Evolutionary conservation across 257 asterid species (phyloP).

Genomic region (Lantana camara): DNA sequence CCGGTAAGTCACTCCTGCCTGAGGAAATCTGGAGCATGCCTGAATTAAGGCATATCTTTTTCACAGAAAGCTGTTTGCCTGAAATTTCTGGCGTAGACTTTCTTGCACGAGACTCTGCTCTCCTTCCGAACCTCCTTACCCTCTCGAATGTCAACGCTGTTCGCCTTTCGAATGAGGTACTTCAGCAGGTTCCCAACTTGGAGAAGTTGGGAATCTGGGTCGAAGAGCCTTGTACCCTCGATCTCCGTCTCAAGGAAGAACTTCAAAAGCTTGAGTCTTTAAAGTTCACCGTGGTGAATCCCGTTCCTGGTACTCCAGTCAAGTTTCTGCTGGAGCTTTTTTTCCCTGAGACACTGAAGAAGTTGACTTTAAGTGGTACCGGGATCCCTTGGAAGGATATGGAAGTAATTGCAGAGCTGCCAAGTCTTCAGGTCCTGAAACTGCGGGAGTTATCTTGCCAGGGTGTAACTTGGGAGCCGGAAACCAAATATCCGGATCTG

Average conservation of each 20-base stretch:
- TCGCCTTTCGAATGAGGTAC: constrained; percentile 12
- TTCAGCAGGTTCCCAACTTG: constrained; percentile 12
- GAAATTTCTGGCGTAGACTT: background rate
- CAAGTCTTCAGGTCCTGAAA: constrained; percentile 31
- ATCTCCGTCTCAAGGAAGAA: background rate
- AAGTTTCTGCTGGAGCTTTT: background rate
- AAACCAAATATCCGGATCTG: constrained; percentile 15
- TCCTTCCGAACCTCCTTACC: constrained; percentile 17
- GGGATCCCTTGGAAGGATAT: constrained; percentile 36
- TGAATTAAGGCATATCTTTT: constrained; percentile 21
- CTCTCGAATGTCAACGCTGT: background rate
- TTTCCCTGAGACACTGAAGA: constrained; percentile 24
- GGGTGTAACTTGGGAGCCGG: constrained; percentile 23
- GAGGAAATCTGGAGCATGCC: constrained; percentile 29
- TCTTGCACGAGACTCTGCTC: background rate
- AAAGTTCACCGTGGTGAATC: background rate
- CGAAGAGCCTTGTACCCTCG: background rate
- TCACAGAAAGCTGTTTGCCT: constrained; percentile 9
- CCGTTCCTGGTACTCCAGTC: background rate
- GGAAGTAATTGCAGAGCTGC: constrained; percentile 15
- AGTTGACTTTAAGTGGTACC: constrained; percentile 28
- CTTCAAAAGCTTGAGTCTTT: constrained; percentile 10
- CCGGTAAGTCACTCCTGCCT: constrained; percentile 11
- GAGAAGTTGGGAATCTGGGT: constrained; percentile 3
- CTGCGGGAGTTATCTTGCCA: constrained; percentile 29